These are phyloP conservation scores for Kazachstania sp. DNA, from an alignment of 1,139 yeast genomes.

Conservation along the genomic window DNA sequence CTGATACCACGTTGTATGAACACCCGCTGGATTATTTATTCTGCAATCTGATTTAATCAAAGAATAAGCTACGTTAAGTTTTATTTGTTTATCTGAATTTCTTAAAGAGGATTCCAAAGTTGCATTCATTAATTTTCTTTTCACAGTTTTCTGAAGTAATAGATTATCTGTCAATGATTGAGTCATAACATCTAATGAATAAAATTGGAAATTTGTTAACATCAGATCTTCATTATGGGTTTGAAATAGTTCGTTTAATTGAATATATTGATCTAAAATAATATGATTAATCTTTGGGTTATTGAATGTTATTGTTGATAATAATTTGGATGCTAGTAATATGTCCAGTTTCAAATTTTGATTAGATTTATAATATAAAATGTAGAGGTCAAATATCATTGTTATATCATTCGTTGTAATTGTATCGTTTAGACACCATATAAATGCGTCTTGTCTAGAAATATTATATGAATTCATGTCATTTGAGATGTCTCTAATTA, in stretches of 20 bases:
- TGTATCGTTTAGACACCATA: conserved; percentile 15
- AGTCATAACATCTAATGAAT: conserved; percentile 17
- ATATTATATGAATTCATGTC: neutral
- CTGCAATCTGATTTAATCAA: conserved; percentile 20
- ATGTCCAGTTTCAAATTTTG: conserved; percentile 6
- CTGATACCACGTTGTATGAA: conserved; percentile 21
- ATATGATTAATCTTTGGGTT: conserved; percentile 17
- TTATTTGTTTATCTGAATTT: conserved; percentile 9
- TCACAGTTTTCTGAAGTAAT: conserved; percentile 10
- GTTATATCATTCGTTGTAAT: conserved; percentile 13
- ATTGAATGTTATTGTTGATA: conserved; percentile 15
- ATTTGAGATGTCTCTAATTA: neutral
- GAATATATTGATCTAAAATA: conserved; percentile 12
- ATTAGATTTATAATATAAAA: conserved; percentile 12
- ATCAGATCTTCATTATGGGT: neutral
- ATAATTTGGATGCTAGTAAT: conserved; percentile 7
- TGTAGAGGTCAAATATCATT: conserved; percentile 18
- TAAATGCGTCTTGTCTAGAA: conserved; percentile 8
- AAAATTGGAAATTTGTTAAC: conserved; percentile 12
- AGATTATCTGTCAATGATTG: conserved; percentile 11
- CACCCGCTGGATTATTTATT: conserved; percentile 23
- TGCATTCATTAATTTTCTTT: conserved; percentile 12
- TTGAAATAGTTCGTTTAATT: conserved; percentile 9
- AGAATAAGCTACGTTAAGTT: conserved; percentile 16
- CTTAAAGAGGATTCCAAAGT: conserved; percentile 1